These are phyloP conservation scores for Pseudogymnoascus sp. DNA, from an alignment of 2,329 filamentous ascomycete species.

Conservation along the genomic window DNA sequence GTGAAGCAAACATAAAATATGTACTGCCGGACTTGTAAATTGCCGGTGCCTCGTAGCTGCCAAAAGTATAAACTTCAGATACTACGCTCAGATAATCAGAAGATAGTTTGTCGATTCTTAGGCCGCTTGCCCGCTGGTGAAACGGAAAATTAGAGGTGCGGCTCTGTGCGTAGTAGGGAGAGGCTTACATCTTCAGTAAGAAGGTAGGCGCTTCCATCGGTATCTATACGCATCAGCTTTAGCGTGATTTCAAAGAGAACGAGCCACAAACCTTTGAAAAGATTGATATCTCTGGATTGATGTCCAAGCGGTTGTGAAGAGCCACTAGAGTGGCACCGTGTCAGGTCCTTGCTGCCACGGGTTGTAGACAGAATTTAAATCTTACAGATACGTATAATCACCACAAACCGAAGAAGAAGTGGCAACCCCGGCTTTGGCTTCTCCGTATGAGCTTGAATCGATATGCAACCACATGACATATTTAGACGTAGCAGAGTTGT, in stretches of 20 bases:
- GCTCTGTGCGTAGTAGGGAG: conserved; percentile 30
- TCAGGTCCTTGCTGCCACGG: conserved; percentile 6
- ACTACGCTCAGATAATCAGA: conserved; percentile 49
- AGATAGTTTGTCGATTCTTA: conserved; percentile 50
- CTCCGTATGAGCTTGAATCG: conserved; percentile 52
- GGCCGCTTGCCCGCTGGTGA: conserved; percentile 46
- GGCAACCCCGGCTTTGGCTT: conserved; percentile 59
- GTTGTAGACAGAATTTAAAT: not conserved
- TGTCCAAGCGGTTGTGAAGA: conserved; percentile 27
- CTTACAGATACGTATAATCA: conserved; percentile 43
- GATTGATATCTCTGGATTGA: conserved; percentile 28
- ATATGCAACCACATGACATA: conserved; percentile 68
- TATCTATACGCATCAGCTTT: conserved; percentile 38
- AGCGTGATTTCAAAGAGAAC: not conserved
- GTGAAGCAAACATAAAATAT: conserved; percentile 60
- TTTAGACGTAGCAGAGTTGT: conserved; percentile 54
- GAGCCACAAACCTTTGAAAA: conserved; percentile 23
- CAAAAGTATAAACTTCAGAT: conserved; percentile 41
- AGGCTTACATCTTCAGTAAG: conserved; percentile 52
- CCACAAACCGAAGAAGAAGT: conserved; percentile 53
- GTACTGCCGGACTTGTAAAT: conserved; percentile 52
- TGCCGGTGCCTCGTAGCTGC: conserved; percentile 53
- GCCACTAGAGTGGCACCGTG: conserved; percentile 18
- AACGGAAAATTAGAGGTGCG: conserved; percentile 25
- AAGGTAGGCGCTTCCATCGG: conserved; percentile 53